These are phyloP conservation scores for Stellera chamaejasme DNA, from an alignment of 345 rosid genomes.

Conservation along the genomic window DNA sequence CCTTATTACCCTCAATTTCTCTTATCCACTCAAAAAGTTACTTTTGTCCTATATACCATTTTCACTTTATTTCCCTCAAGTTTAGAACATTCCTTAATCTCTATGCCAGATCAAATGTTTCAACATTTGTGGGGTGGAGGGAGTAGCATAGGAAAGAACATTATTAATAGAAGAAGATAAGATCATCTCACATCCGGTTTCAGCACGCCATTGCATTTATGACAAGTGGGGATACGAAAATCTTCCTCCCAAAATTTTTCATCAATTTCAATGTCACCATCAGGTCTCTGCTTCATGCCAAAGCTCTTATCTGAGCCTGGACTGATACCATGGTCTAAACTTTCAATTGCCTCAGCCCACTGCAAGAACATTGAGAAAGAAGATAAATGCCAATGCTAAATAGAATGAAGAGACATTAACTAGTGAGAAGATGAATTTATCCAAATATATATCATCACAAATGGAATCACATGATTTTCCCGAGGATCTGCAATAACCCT, in stretches of 20 bases:
- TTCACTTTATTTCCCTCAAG: too few relatives aligned
- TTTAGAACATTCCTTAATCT: too few relatives aligned
- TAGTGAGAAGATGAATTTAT: background rate
- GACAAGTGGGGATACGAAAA: conserved; percentile 69
- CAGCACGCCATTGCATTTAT: conserved; percentile 66
- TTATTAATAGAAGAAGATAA: background rate
- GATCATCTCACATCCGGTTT: conserved; percentile 73
- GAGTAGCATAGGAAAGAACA: background rate
- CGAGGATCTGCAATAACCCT: too few relatives aligned
- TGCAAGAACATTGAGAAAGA: conserved; percentile 18
- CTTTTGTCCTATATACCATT: too few relatives aligned
- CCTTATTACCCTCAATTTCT: too few relatives aligned
- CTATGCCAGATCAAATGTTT: too few relatives aligned
- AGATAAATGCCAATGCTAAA: background rate
- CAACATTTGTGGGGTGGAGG: too few relatives aligned
- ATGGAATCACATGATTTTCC: too few relatives aligned
- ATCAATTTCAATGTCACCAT: conserved; percentile 92
- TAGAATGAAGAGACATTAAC: background rate
- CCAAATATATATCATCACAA: background rate
- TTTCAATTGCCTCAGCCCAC: conserved; percentile 96
- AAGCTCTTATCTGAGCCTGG: conserved; percentile 88
- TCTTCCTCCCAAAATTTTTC: conserved; percentile 96
- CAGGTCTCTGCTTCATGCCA: conserved; percentile 97
- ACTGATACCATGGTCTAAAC: conserved; percentile 46
- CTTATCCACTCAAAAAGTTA: too few relatives aligned